Evolutionary conservation across 345 rosid genomes (phyloP), one percentile per base, ranked within the genome.

Genomic region (Camelina neglecta): DNA sequence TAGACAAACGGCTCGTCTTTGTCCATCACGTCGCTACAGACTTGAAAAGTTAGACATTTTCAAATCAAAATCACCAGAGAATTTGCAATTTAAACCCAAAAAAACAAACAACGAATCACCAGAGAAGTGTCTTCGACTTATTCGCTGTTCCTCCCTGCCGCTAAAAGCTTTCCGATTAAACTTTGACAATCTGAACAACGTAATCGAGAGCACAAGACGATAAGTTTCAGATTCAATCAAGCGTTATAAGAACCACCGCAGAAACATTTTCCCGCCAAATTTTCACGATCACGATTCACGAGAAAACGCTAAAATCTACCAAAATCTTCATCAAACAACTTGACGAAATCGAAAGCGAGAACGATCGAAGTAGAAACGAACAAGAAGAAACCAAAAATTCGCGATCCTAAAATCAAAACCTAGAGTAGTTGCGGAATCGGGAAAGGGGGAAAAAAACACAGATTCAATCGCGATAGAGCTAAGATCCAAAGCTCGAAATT

Each of bases 211-310:
- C 7, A 23, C 53, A 48, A 48, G 39, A 23, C 39, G 63, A 15
- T 8, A 33, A 49, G 60, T 15, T 49, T 50, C 45, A n/a, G 65
- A 49, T 13, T 24, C 21, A 38, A 13, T 7, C 48, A n/a, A 51
- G 31, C 39, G 38, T 26, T 26, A 26, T 15, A 41, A 33, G 42
- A 12, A 60, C 13, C 53, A 36, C 44, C 33, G 8, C 35, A 36
- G 18, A 6, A 39, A 59, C 24, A 75, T 61, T 76, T 76, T 64
- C 71, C 60, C 80, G 80, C 80, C 80, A 76, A 70, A 71, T 47
- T 45, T 45, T 47, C 45, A 50, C 24, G 36, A 54, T 8, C 21
- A 11, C 7, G 57, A 70, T 55, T 70, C 55, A 47, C 18, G 53
- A 55, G 45, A 69, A 2, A 13, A 60, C 5, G 36, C 53, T 4